Percentiles rank a stretch among this genome's conserved stretches.
Conservation (phyloP, 352 stramenopile species). For the Phytophthora fragariaefolia region DNA sequence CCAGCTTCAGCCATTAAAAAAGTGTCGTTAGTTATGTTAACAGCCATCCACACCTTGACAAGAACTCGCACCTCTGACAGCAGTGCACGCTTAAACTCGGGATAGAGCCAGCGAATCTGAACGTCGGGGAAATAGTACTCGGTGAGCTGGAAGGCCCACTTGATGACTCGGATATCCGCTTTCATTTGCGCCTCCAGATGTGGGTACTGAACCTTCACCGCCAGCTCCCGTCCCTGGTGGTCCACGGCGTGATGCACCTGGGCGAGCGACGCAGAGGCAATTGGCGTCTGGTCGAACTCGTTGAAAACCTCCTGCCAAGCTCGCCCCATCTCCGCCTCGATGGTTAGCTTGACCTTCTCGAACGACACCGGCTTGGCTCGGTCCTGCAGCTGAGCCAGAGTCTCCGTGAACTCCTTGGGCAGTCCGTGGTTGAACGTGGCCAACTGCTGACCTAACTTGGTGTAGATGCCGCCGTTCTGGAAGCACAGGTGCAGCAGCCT, state of each 20-base stretch:
- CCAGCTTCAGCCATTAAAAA: slow-evolving; percentile 48
- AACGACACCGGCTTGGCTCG: slow-evolving; percentile 84
- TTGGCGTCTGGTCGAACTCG: slow-evolving; percentile 91
- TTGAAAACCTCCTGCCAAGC: slow-evolving; percentile 89
- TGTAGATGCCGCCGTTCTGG: slow-evolving; percentile 96
- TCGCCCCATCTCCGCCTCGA: slow-evolving; percentile 69
- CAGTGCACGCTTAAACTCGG: slow-evolving; percentile 93
- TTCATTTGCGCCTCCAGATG: slow-evolving; percentile 84
- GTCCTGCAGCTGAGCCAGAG: slow-evolving; percentile 92
- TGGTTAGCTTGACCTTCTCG: slow-evolving; percentile 46
- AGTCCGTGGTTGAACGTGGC: slow-evolving; percentile 97
- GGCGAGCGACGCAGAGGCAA: slow-evolving; percentile 96
- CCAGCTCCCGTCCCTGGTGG: slow-evolving; percentile 87
- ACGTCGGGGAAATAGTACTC: slow-evolving; percentile 93
- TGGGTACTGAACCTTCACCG: slow-evolving; percentile 97
- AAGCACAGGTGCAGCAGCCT: slow-evolving; percentile 92
- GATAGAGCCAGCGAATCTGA: slow-evolving; percentile 94
- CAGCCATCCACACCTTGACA: no score
- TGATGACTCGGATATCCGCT: slow-evolving; percentile 79
- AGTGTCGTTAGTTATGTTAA: no score
- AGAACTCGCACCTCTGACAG: slow-evolving; percentile 55
- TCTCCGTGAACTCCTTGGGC: slow-evolving; percentile 94
- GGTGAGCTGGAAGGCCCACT: slow-evolving; percentile 57
- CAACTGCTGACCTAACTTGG: slow-evolving; percentile 98
- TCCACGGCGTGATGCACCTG: slow-evolving; percentile 96